Base-by-base conservation (phyloP, 2,329 filamentous ascomycete species). In the Lachnellula subtilissima region DNA sequence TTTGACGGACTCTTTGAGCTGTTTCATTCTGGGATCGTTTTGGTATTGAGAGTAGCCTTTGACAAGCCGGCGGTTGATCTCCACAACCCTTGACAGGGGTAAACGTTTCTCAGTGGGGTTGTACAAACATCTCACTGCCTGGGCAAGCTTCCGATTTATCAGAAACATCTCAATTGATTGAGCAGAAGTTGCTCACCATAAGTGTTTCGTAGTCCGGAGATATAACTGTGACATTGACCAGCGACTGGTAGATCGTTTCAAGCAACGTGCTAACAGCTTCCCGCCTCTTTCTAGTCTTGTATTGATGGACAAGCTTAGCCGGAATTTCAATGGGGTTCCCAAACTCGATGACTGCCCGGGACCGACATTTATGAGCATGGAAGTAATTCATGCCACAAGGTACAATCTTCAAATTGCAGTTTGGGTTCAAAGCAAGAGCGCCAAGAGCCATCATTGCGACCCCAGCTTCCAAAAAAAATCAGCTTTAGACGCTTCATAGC, bases 361-460 rank as follows among this genome's bases (percentile, higher is more conserved):
- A 97, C 37, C 93, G 88, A 74, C 97, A 97, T 72, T 97, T 97
- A 80, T 97, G 92, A 0, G 93, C 89, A 72, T 97, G 91, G 75
- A 97, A 97, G 74, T 97, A 97, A 74, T 97, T 97, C 93, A 97
- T 96, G 65, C 93, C 93, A 50, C 93, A 91, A 3, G 93, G 93
- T 28, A 97, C 89, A 64, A 97, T 96, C 72, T 91, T 94, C 57
- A 46, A 46, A 9, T 19, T 19, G 43, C 43, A 97, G 77, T 62
- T 91, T 80, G 2, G 91, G 91, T 60, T 91, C 84, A 58, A 90
- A 85, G 4, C 89, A 90, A 52, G 97, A 78, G 1, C 93, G 28
- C 92, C 93, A 25, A 97, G 81, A 12, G 93, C 93, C 92, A 97
- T 99, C 69, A 99, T 94, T 56, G 93, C 93, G 57, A 97, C 90